These are phyloP conservation scores for Tanacetum coccineum DNA, from an alignment of 129 eudicot species.

Conservation along the genomic window DNA sequence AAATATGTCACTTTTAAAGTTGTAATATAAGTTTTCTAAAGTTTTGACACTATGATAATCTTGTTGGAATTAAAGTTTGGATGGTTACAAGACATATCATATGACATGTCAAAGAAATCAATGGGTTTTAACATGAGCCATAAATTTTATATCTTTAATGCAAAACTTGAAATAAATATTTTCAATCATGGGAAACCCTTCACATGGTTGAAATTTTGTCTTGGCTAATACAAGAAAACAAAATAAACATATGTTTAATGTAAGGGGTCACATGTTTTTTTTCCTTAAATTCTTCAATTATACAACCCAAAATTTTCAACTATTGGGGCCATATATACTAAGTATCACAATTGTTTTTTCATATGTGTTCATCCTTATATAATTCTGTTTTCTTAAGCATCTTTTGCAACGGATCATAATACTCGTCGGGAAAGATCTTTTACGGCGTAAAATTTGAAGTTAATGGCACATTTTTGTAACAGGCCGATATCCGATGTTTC, in stretches of 20 bases:
- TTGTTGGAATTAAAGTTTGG: too few species aligned
- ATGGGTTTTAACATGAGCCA: conserved; percentile 1
- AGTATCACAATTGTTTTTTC: conserved; percentile 2
- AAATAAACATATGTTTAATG: conserved; percentile 29
- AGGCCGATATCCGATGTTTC: conserved; percentile 99
- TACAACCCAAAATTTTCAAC: conserved; percentile 13
- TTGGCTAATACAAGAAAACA: conserved; percentile 21
- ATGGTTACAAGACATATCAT: background rate
- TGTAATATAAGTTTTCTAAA: too few species aligned
- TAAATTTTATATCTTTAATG: background rate
- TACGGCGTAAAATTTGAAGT: background rate
- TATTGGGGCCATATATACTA: conserved; percentile 12
- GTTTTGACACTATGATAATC: too few species aligned
- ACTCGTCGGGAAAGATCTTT: background rate
- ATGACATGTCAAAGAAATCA: conserved; percentile 17
- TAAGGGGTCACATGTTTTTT: conserved; percentile 20
- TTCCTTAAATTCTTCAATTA: conserved; percentile 23
- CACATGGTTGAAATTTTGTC: conserved; percentile 26
- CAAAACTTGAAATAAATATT: conserved; percentile 12
- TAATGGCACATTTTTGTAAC: conserved; percentile 26
- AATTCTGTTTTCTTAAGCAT: background rate
- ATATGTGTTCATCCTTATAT: background rate
- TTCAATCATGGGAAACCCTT: conserved; percentile 23
- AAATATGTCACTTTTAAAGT: too few species aligned
- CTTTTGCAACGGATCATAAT: background rate